Evolutionary conservation across 371 early-diverging fungal species (phyloP).

Genomic region (Mortierella polycephala): DNA sequence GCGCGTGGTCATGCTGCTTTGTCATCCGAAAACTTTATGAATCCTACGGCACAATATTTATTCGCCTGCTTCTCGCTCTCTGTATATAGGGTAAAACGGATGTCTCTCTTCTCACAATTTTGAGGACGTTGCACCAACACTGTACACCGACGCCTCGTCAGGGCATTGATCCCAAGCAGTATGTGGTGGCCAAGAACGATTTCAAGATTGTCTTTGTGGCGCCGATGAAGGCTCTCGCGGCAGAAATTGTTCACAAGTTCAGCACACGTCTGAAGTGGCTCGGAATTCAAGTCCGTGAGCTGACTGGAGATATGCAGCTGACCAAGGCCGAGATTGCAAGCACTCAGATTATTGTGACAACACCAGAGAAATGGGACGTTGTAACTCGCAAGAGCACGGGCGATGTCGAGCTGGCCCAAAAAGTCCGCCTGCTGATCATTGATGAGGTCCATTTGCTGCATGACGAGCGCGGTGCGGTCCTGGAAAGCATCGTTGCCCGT

Average conservation of each 20-base stretch:
- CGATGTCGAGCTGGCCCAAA: conserved; percentile 90
- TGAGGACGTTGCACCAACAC: conserved; percentile 83
- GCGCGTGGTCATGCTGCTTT: conserved; percentile 25
- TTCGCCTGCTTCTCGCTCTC: conserved; percentile 1
- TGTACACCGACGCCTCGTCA: conserved; percentile 57
- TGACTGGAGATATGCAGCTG: conserved; percentile 98
- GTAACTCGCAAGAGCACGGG: conserved; percentile 96
- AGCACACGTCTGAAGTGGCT: conserved; percentile 84
- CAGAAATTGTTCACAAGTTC: conserved; percentile 97
- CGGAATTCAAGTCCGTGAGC: conserved; percentile 88
- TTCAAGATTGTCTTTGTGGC: conserved; percentile 99
- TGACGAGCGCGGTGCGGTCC: conserved; percentile 98
- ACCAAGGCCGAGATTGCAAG: conserved; percentile 90
- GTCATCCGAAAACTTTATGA: not conserved
- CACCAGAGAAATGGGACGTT: conserved; percentile 99
- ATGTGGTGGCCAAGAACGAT: conserved; percentile 79
- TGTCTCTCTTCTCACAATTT: conserved; percentile 94
- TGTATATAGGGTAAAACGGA: conserved; percentile 96
- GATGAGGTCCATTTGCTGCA: conserved; percentile 99
- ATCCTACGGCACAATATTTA: conserved; percentile 2
- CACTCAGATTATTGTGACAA: conserved; percentile 98
- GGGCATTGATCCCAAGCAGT: conserved; percentile 77
- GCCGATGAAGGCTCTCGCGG: conserved; percentile 99
- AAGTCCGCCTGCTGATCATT: conserved; percentile 87
- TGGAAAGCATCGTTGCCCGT: conserved; percentile 98